These are phyloP conservation scores for Lodderomyces parapsilosis DNA, from an alignment of 1,139 yeast species.

Conservation along the genomic window DNA sequence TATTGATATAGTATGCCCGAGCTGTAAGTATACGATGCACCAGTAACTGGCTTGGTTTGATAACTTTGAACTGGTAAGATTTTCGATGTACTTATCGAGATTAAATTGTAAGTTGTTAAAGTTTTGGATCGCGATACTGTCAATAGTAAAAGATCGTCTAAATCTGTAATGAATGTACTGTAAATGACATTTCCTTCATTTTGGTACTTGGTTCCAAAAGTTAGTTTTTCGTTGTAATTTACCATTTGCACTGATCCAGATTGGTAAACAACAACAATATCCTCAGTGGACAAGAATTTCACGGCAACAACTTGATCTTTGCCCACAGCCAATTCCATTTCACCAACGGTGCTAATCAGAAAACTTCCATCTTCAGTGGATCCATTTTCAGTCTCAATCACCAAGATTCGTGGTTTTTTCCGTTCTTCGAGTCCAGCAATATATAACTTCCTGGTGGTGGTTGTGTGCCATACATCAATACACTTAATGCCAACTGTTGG, in stretches of 20 bases:
- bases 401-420: constrained; percentile 38
- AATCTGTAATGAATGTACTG: constrained; percentile 22
- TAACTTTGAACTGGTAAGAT: constrained; percentile 10
- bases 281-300: constrained; percentile 32
- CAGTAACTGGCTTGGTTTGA: not conserved
- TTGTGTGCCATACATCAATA: constrained; percentile 29
- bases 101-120: constrained; percentile 20
- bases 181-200: constrained; percentile 17
- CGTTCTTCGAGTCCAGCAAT: constrained; percentile 50
- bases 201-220: not conserved
- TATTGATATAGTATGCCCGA: constrained; percentile 29
- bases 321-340: constrained; percentile 17
- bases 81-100: constrained; percentile 15
- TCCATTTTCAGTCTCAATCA: constrained; percentile 24
- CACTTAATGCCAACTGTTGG: constrained; percentile 55
- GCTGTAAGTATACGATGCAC: constrained; percentile 25
- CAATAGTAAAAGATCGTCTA: constrained; percentile 25
- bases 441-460: constrained; percentile 25
- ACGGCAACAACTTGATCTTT: constrained; percentile 31
- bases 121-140: constrained; percentile 15
- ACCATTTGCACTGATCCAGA: constrained; percentile 44
- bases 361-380: constrained; percentile 12
- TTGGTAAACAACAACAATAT: constrained; percentile 38
- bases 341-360: constrained; percentile 9
- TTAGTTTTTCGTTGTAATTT: constrained; percentile 17